These are phyloP conservation scores for Botrytis squamosa DNA, from an alignment of 2,329 filamentous ascomycete genomes.

Conservation along the genomic window DNA sequence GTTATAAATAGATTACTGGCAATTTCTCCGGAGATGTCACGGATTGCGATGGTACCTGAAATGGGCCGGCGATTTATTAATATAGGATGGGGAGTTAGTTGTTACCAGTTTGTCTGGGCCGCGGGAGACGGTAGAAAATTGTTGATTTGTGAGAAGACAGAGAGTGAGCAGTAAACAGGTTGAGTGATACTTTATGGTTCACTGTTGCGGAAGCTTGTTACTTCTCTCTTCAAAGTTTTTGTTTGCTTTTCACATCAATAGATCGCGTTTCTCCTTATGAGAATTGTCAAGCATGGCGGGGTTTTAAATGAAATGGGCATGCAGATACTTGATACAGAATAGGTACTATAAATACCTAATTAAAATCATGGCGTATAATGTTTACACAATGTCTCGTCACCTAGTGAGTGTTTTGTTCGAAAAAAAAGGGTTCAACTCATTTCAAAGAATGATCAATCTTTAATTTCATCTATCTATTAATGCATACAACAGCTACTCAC, in stretches of 20 bases:
- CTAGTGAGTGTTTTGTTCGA: background rate
- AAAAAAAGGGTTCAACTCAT: background rate
- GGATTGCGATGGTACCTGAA: too few species aligned
- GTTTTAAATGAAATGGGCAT: background rate
- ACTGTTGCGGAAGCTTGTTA: background rate
- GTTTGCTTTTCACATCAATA: background rate
- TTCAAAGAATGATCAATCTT: background rate
- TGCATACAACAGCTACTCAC: background rate
- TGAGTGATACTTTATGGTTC: background rate
- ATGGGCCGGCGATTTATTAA: rapidly evolving
- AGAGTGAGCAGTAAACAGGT: background rate
- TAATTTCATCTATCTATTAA: conserved; percentile 1
- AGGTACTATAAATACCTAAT: background rate
- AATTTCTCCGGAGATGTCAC: background rate
- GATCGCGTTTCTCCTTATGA: background rate
- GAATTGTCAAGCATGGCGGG: background rate
- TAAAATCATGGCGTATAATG: background rate
- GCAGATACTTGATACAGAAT: background rate
- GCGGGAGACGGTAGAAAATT: background rate
- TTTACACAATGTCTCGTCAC: background rate
- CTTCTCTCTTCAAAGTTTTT: background rate
- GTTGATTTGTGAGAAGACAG: background rate
- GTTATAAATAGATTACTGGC: background rate
- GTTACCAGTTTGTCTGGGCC: background rate
- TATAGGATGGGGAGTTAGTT: background rate